These are phyloP conservation scores for Claviceps pusilla DNA, from an alignment of 2,329 filamentous ascomycete genomes.

Conservation along the genomic window DNA sequence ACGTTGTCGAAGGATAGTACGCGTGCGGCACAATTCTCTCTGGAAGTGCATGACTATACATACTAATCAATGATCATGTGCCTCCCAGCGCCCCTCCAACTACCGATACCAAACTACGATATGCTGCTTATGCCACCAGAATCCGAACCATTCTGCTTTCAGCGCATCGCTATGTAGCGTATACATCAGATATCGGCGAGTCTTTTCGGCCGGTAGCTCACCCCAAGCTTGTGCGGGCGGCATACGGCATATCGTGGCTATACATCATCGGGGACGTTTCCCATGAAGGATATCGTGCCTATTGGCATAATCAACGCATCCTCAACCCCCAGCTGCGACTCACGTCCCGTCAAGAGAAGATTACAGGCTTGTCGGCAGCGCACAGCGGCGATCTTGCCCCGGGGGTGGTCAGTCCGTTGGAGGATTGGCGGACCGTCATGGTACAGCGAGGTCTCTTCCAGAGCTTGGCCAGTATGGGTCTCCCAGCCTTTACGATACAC, in stretches of 20 bases:
- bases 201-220: slow-evolving; percentile 89
- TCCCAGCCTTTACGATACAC: slow-evolving; percentile 89
- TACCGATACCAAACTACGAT: slow-evolving; percentile 73
- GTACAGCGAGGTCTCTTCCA: slow-evolving; percentile 84
- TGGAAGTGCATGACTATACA: neutral
- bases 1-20: slow-evolving; percentile 65
- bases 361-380: slow-evolving; percentile 27
- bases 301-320: slow-evolving; percentile 66
- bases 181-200: slow-evolving; percentile 92
- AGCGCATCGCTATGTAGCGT: slow-evolving; percentile 90
- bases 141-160: slow-evolving; percentile 75
- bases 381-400: slow-evolving; percentile 18
- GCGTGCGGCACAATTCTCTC: slow-evolving; percentile 18
- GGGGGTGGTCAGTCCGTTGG: slow-evolving; percentile 49
- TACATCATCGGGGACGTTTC: slow-evolving; percentile 83
- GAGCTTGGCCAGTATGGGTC: slow-evolving; percentile 76
- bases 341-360: slow-evolving; percentile 31
- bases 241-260: slow-evolving; percentile 84
- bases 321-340: slow-evolving; percentile 52
- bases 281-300: slow-evolving; percentile 91
- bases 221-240: slow-evolving; percentile 61
- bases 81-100: slow-evolving; percentile 43
- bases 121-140: slow-evolving; percentile 81
- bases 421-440: slow-evolving; percentile 87
- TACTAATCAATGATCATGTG: slow-evolving; percentile 6